Base-by-base conservation (phyloP, 371 early-diverging fungal genomes). In the Apophysomyces elegans region DNA sequence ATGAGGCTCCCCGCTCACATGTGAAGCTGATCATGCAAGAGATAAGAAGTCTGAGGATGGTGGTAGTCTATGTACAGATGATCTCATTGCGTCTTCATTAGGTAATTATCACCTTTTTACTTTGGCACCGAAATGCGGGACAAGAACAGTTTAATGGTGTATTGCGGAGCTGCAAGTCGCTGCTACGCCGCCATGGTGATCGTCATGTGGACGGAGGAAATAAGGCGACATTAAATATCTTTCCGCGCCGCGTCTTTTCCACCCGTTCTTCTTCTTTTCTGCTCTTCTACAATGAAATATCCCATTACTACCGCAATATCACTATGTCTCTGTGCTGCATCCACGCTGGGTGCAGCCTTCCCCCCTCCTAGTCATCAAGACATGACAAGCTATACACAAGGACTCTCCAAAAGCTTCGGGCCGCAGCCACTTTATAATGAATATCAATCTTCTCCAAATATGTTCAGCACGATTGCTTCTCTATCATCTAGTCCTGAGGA, bases 401-500 rank as follows among this genome's bases (percentile, higher is more conserved):
- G 69, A 7, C 59, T 73, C n/a, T 64, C 66, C 1, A 72, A 70
- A 63, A 71, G 71, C 58, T 76, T 76, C 63, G 77, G 77, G n/a
- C 77, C 77, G 65, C 73, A 76, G 57, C 39, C 70, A 18, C 59
- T 61, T 43, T 56, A 63, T 60, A 65, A 63, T 37, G 75, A 75
- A 71, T 75, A 75, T 64, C 59, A 56, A 9, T 64, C 60, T 35
- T 58, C 50, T 18, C 21, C 21, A 47, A 35, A 50, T 58, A 57
- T 56, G 50, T 7, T 26, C 62, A 69, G 16, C 64, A 45, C 46
- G 6, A 0, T 13, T 4, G 39, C 60, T 14, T 35, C 46, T 39
- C 14, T 44, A 7, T 35, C 21, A 11, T 45, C 36, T 6, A 26
- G 26, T 36, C 75, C 84, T 16, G 66, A 63, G 37, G 74, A 74